Base-by-base conservation (phyloP, 257 asterid genomes). In the Osmanthus fragrans region DNA sequence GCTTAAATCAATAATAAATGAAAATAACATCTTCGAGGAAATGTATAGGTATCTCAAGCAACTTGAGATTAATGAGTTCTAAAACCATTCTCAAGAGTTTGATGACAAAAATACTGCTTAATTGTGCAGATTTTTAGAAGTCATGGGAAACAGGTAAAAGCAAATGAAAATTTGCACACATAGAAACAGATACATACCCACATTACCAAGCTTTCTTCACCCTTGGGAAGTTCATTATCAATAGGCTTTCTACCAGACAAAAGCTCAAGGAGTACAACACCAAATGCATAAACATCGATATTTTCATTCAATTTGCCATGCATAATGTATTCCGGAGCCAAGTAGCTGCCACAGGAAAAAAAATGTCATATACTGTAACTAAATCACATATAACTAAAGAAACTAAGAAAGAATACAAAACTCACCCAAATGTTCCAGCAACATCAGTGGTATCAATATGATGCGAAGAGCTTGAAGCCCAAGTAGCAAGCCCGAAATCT, bases 351-450 rank as follows among this genome's bases (percentile, higher is more conserved):
- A 86, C 16, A 12, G 49, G 30, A 76, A 25, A 8, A 77, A 65
- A 34, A n/a, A 33, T 37, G 63, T 33, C 37, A 71, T 65, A 19
- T 67, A 45, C 25, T 32, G 68, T 36, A 76, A 32, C 75, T 12
- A 72, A 74, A 76, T 54, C 21, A 51, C 81, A 9, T 58, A n/a
- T 73, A 56, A 73, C 66, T 42, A 64, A 68, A 65, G 77, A 32
- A 32, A 32, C 34, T 32, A 2, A 32, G 4, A 42, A 23, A 51
- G 82, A 49, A 74, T 15, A 66, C 13, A 15, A 40, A 72, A 82
- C 94, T 81, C 77, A 90, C 99, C 99, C 98, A 75, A 95, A 95
- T 47, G 99, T 95, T 77, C 99, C 98, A 80, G 99, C 91, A 63
- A 94, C 91, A 42, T 92, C 95, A 73, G 83, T 78, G 84, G 85